phyloP scores from a whole-genome alignment of 805 yeast species.

The Suhomyces sp. region DNA sequence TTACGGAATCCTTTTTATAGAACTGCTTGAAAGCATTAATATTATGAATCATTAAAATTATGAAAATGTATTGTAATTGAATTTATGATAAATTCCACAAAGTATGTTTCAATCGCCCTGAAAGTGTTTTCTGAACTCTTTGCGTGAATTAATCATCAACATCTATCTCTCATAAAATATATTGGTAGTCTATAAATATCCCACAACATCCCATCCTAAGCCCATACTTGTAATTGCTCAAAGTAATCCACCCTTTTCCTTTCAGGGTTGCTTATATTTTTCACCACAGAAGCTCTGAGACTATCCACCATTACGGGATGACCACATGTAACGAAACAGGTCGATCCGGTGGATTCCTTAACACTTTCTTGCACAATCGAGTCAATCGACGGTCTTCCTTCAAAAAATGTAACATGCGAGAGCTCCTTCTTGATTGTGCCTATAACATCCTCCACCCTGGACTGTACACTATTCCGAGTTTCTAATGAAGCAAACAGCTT shows the following conservation, averaged over 20 bases:
- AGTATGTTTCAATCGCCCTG: no score
- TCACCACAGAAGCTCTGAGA: slow-evolving; percentile 38
- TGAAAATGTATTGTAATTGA: no score
- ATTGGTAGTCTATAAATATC: no score
- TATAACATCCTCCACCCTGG: neutral
- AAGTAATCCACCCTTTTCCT: slow-evolving; percentile 60
- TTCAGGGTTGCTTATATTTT: slow-evolving; percentile 32
- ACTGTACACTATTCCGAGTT: no score
- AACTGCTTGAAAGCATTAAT: slow-evolving; percentile 1
- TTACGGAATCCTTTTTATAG: slow-evolving; percentile 3
- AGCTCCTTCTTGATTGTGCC: slow-evolving; percentile 14
- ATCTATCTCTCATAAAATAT: no score
- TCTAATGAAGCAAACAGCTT: no score
- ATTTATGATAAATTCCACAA: no score
- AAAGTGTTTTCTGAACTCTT: no score
- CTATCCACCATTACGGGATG: slow-evolving; percentile 36
- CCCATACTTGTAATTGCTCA: slow-evolving; percentile 78
- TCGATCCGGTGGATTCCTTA: slow-evolving; percentile 12
- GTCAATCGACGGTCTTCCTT: slow-evolving; percentile 24
- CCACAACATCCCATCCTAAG: no score
- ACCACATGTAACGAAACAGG: slow-evolving; percentile 32
- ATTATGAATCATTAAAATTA: no score
- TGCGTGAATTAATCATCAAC: no score
- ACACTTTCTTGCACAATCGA: slow-evolving; percentile 8
- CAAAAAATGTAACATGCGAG: slow-evolving; percentile 38